Base-by-base conservation (phyloP, 2,329 filamentous ascomycete species). In the Venturiaceae sp. region DNA sequence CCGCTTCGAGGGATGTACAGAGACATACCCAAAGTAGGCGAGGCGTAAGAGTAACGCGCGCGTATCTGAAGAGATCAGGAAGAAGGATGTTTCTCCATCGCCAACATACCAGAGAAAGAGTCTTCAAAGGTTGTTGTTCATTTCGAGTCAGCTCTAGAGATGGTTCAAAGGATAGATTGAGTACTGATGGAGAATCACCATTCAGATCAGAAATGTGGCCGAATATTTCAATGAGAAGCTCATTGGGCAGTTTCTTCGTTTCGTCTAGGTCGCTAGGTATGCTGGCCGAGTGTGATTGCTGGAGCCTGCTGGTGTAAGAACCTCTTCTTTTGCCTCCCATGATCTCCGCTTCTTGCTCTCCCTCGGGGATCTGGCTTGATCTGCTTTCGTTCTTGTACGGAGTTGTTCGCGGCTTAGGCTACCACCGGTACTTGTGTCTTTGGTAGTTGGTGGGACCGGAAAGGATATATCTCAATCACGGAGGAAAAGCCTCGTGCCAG, bases 191-290 rank as follows among this genome's bases (percentile, higher is more conserved):
- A 14, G 71, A 62, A 8, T 65, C 58, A 4, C 46, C 34, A 26
- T 69, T 66, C 7, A 72, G 65, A 26, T 71, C 34, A n/a, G 68
- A 66, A 13, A 72, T 65, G 28, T 71, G 63, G 1, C 62, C 63
- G 3, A 68, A 64, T 34, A 73, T 69, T 16, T 70, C 66, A n/a
- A 70, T 63, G 1, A 70, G 59, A 2, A 73, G 62, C 60, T 73
- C 71, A 56, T 69, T 69, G 26, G 71, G 70, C 3, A 73, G 65
- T 1, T 62, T 58, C 37, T 68, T 61, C 63, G 71, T 67, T 36
- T 23, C 6, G 9, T 47, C 41, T 28, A n/a, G n/a, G n/a, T 16
- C 5, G 9, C 60, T 41, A 52, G 14, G 21, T 39, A 30, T 19
- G 19, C 21, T 26, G 32, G 30, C 16, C 26, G 23, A 30, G 26